Evolutionary conservation across 1,284 basidiomycete genomes (phyloP).

Genomic region (Wallemia ichthyophaga): DNA sequence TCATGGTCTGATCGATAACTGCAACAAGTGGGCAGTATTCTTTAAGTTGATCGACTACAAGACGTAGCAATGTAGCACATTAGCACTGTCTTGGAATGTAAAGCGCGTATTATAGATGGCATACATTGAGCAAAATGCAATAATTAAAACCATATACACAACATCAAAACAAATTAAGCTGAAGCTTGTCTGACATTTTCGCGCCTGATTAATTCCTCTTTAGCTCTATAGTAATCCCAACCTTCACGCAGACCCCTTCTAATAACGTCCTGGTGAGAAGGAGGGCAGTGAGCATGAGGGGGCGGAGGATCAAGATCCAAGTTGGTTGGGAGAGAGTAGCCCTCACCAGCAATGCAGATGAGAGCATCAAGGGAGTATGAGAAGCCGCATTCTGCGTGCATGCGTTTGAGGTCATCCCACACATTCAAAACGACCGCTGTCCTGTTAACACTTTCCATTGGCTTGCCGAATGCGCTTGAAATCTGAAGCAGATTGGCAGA

Average conservation of each 20-base stretch:
- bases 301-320: slow-evolving; percentile 7
- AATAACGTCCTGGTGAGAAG: slow-evolving; percentile 1
- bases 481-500: slow-evolving; percentile 8
- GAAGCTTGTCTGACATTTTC: background rate
- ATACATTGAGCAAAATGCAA: too few relatives aligned
- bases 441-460: slow-evolving; percentile 8
- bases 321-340: slow-evolving; percentile 7
- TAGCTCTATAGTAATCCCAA: background rate
- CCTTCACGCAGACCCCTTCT: background rate
- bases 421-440: background rate
- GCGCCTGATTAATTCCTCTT: background rate
- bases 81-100: too few relatives aligned
- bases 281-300: slow-evolving; percentile 1
- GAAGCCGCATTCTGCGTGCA: background rate
- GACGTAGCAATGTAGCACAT: too few relatives aligned
- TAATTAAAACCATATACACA: too few relatives aligned
- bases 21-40: background rate
- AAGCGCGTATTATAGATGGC: too few relatives aligned
- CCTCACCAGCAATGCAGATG: slow-evolving; percentile 3
- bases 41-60: too few relatives aligned
- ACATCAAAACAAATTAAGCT: too few relatives aligned
- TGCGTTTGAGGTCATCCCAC: slow-evolving; percentile 1
- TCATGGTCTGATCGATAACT: background rate
- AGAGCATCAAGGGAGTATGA: slow-evolving; percentile 1
- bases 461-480: slow-evolving; percentile 4